phyloP scores from a whole-genome alignment of 1,284 basidiomycete genomes.

The Ceratobasidium sp. region DNA sequence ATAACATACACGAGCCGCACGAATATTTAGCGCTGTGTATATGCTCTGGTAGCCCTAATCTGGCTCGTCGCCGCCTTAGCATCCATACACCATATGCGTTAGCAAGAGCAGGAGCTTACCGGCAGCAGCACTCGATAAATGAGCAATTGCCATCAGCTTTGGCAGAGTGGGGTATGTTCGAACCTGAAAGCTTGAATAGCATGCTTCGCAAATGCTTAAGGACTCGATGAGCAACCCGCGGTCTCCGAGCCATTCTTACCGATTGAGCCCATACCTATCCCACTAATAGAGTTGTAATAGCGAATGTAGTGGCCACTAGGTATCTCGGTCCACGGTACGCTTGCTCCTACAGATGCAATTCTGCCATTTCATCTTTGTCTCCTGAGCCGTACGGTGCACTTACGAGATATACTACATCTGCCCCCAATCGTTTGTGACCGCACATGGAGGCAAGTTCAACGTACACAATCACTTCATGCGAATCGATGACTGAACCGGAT shows the following conservation, averaged over 20 bases:
- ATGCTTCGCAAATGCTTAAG: conserved; percentile 48
- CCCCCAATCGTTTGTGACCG: conserved; percentile 54
- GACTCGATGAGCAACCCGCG: background rate
- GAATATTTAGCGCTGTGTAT: conserved; percentile 54
- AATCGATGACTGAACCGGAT: too few relatives aligned
- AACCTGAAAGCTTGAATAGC: conserved; percentile 45
- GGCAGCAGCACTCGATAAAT: conserved; percentile 45
- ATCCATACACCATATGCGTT: conserved; percentile 55
- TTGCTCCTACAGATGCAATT: conserved; percentile 48
- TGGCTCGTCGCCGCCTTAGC: conserved; percentile 52
- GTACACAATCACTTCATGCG: too few relatives aligned
- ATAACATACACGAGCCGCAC: conserved; percentile 52
- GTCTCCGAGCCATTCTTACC: background rate
- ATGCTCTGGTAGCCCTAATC: conserved; percentile 48
- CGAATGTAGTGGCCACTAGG: conserved; percentile 54
- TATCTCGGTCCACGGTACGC: conserved; percentile 53
- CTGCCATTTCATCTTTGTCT: background rate
- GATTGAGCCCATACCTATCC: conserved; percentile 46
- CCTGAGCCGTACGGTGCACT: background rate
- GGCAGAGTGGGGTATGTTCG: conserved; percentile 44
- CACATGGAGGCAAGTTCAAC: conserved; percentile 46
- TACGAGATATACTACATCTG: conserved; percentile 56
- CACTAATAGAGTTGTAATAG: conserved; percentile 55
- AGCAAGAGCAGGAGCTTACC: conserved; percentile 50
- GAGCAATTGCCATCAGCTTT: conserved; percentile 46